These are phyloP conservation scores for Gloeostereum incarnatum DNA, from an alignment of 768 basidiomycete genomes.

Conservation along the genomic window DNA sequence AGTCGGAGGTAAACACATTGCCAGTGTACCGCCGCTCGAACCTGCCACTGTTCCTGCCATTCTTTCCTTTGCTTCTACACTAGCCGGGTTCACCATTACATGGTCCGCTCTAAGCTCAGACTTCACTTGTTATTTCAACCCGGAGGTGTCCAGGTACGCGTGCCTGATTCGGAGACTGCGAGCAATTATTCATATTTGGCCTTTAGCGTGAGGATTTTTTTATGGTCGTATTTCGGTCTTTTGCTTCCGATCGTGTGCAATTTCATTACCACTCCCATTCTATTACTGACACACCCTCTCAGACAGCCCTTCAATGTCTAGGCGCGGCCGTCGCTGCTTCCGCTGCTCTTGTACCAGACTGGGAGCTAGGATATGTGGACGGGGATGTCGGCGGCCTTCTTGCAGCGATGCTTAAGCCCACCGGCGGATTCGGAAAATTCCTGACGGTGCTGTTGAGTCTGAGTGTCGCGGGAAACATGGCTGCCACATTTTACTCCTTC, in stretches of 20 bases:
- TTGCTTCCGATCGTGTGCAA: slow-evolving; percentile 42
- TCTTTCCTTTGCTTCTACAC: slow-evolving; percentile 56
- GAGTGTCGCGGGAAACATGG: slow-evolving; percentile 75
- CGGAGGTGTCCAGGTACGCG: slow-evolving; percentile 45
- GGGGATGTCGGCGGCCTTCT: slow-evolving; percentile 66
- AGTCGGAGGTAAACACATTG: slow-evolving; percentile 64
- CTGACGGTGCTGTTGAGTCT: slow-evolving; percentile 74
- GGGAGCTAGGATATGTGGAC: slow-evolving; percentile 47
- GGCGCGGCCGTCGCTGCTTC: slow-evolving; percentile 65
- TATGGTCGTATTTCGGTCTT: slow-evolving; percentile 63
- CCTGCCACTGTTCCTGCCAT: slow-evolving; percentile 48
- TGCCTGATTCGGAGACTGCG: not conserved
- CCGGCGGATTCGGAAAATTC: slow-evolving; percentile 68
- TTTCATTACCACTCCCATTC: not conserved
- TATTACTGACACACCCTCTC: not conserved
- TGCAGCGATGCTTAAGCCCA: slow-evolving; percentile 61
- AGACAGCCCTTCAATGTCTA: slow-evolving; percentile 33
- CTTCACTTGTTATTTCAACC: slow-evolving; percentile 63
- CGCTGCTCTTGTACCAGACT: slow-evolving; percentile 44
- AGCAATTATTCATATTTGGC: not conserved
- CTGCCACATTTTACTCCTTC: slow-evolving; percentile 76
- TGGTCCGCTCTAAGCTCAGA: slow-evolving; percentile 58
- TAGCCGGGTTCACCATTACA: slow-evolving; percentile 68
- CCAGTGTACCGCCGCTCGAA: slow-evolving; percentile 30
- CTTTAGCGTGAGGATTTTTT: slow-evolving; percentile 51